Evolutionary conservation across 495 filamentous ascomycete species (phyloP).

Genomic region (Aspergillus asperescens): DNA sequence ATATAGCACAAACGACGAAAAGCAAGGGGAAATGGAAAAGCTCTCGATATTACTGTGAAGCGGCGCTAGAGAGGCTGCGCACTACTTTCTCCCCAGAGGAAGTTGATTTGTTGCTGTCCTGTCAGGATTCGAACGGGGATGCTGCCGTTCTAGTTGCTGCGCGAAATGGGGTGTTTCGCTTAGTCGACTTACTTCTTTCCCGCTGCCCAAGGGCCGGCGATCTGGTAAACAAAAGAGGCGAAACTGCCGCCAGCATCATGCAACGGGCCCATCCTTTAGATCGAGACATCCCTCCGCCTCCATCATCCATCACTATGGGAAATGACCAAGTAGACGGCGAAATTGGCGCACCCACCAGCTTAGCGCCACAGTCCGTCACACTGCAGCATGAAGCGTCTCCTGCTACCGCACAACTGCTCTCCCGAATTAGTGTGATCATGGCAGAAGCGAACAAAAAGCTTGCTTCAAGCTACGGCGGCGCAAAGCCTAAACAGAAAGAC

Average conservation of each 20-base stretch:
- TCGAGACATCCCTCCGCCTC: conserved; percentile 35
- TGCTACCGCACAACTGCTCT: conserved; percentile 32
- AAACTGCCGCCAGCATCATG: conserved; percentile 73
- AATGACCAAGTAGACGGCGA: conserved; percentile 40
- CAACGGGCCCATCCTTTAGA: conserved; percentile 29
- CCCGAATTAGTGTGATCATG: conserved; percentile 42
- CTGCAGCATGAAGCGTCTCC: conserved; percentile 23
- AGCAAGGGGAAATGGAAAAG: conserved; percentile 74
- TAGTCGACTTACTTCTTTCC: conserved; percentile 38
- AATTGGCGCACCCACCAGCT: conserved; percentile 15
- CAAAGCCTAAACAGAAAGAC: conserved; percentile 34
- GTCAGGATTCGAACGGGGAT: conserved; percentile 76
- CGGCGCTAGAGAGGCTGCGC: conserved; percentile 76
- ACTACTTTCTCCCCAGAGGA: conserved; percentile 61
- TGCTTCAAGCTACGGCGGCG: conserved; percentile 36
- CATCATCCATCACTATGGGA: conserved; percentile 42
- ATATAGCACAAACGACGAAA: conserved; percentile 77
- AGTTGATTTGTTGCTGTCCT: conserved; percentile 63
- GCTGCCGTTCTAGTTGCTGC: conserved; percentile 86
- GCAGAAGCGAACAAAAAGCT: conserved; percentile 43
- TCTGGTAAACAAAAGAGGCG: conserved; percentile 70
- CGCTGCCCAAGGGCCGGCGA: conserved; percentile 69
- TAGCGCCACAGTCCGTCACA: conserved; percentile 23
- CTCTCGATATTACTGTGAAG: conserved; percentile 87
- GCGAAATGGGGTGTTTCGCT: conserved; percentile 51